Base-by-base conservation (phyloP, 768 basidiomycete species). In the Lentinula sp. region DNA sequence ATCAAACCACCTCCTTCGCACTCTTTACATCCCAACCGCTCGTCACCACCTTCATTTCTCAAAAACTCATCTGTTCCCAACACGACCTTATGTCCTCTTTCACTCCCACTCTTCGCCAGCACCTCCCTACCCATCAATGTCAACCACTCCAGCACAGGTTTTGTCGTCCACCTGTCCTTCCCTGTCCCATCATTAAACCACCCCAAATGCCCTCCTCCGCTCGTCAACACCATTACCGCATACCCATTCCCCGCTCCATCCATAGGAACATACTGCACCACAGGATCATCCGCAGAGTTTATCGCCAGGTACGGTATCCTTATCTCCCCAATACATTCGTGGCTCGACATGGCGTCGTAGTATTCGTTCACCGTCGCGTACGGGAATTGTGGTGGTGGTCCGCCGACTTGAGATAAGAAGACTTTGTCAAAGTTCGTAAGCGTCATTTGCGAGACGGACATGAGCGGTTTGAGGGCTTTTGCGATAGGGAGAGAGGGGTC, bases 231-330 rank as follows among this genome's bases (percentile, higher is more conserved):
- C 74, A 87, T 83, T 3, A 82, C 75, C 13, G 86, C 80, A 67
- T 80, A 80, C 5, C 75, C 76, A 64, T 83, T 84, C 28, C 76
- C 78, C 60, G 76, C 78, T 6, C 76, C 77, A 61, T 85, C 78
- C 70, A 80, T 78, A 34, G 88, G 89, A 42, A 87, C 77, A 58
- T 82, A 75, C 50, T 76, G 78, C 21, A 91, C 85, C 45, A 93
- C 80, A 18, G 91, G 91, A 71, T 93, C 91, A 70, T 93, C 89
- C 23, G 79, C 80, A 16, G 91, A 81, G 67, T 88, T 90, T 61
- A 93, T 79, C 5, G 86, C 82, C 7, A 95, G 80, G 71, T 86
- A 87, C 13, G 93, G 93, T 34, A 93, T 83, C 48, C 75, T 77
- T 64, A 94, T 79, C 60, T 81, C 74, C 59, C 73, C 71, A 31